Conservation (phyloP, 257 asterid species). For the Nicotiana noctiflora region DNA sequence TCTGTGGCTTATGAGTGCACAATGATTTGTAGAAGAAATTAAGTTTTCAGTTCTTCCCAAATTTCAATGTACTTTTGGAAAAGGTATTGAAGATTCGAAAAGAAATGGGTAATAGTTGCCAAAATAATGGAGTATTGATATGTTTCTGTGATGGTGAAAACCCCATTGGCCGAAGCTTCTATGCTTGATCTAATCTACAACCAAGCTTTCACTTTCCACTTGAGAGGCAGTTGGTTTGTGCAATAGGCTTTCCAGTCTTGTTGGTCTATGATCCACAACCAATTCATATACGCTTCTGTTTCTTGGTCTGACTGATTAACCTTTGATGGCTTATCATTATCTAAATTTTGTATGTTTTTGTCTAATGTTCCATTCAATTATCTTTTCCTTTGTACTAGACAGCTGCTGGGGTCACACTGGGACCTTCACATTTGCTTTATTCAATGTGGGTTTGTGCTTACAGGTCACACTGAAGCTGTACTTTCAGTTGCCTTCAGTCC, state of each 20-base stretch:
- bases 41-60: background rate
- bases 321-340: background rate
- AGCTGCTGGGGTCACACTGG: background rate
- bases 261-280: background rate
- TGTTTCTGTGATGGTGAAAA: background rate
- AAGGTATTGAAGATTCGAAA: background rate
- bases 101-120: background rate
- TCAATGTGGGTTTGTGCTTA: conserved; percentile 9
- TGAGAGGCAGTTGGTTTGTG: background rate
- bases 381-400: background rate
- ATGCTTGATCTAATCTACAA: background rate
- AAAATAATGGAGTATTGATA: background rate
- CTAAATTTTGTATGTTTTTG: background rate
- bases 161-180: background rate
- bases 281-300: background rate
- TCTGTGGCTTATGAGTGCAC: background rate
- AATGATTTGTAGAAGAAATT: background rate
- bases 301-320: background rate
- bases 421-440: background rate
- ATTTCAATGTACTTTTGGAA: background rate
- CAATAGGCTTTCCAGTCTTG: background rate
- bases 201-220: background rate
- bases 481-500: conserved; percentile 96
- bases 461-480: conserved; percentile 93
- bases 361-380: background rate